These are phyloP conservation scores for sunflower (Helianthus annuus) DNA, from an alignment of 129 eudicot genomes.

Conservation along the genomic window DNA sequence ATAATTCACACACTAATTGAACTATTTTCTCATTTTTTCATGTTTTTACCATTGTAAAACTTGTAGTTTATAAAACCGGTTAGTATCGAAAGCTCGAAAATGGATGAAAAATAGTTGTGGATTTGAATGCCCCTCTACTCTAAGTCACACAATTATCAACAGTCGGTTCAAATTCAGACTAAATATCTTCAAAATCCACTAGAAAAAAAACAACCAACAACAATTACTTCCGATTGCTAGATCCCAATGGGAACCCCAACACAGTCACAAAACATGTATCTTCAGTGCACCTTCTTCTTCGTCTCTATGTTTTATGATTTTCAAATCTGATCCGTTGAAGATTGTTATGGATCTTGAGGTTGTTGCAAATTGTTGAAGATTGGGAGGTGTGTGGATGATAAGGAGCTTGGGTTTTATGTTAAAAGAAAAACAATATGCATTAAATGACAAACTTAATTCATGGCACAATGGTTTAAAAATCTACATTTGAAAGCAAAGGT, in stretches of 20 bases:
- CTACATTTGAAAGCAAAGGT: too few species aligned
- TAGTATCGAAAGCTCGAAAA: background rate
- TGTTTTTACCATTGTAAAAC: background rate
- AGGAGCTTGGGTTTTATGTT: too few species aligned
- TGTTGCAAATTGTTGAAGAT: too few species aligned
- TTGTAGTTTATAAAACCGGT: conserved; percentile 23
- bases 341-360: too few species aligned
- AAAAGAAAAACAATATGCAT: too few species aligned
- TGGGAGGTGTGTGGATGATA: too few species aligned
- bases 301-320: too few species aligned
- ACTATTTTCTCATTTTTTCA: background rate
- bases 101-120: conserved; percentile 69
- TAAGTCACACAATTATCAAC: conserved; percentile 72
- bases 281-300: too few species aligned
- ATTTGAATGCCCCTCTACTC: conserved; percentile 74
- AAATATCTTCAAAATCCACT: conserved; percentile 20
- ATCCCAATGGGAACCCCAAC: conserved; percentile 48
- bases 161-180: conserved; percentile 30
- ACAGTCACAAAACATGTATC: conserved; percentile 50
- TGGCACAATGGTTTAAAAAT: too few species aligned
- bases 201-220: conserved; percentile 41
- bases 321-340: too few species aligned
- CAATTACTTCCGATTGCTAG: conserved; percentile 49
- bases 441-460: too few species aligned
- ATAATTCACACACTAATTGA: background rate